These are phyloP conservation scores for Aspergillus aculeatinus DNA, from an alignment of 2,329 filamentous ascomycete genomes.

Conservation along the genomic window DNA sequence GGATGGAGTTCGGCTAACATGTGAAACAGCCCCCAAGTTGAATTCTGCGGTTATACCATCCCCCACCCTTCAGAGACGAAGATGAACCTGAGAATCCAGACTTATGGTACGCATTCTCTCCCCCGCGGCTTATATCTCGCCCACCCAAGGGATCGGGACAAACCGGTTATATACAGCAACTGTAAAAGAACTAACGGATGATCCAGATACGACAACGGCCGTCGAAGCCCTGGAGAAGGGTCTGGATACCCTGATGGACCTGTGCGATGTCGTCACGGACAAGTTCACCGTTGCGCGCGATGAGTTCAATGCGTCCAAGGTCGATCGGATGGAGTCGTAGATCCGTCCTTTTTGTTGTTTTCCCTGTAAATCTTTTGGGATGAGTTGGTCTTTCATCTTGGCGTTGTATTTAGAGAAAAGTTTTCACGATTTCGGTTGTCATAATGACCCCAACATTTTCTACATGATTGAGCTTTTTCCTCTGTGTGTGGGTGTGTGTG, in stretches of 20 bases:
- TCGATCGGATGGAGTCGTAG: slow-evolving; percentile 36
- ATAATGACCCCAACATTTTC: too few species aligned
- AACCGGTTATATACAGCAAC: neutral
- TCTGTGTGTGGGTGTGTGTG: neutral
- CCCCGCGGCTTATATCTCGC: too few species aligned
- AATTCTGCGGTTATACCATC: slow-evolving; percentile 98
- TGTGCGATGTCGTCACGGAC: slow-evolving; percentile 91
- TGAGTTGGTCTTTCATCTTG: slow-evolving; percentile 12
- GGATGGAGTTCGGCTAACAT: slow-evolving; percentile 6
- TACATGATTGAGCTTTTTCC: neutral
- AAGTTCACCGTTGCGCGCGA: slow-evolving; percentile 74
- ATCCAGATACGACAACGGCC: slow-evolving; percentile 73
- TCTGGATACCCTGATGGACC: slow-evolving; percentile 79
- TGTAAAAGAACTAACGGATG: neutral
- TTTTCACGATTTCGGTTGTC: neutral
- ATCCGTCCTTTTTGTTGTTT: slow-evolving; percentile 3
- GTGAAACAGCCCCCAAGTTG: slow-evolving; percentile 70
- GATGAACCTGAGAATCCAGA: slow-evolving; percentile 98
- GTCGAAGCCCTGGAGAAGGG: slow-evolving; percentile 88
- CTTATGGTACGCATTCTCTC: slow-evolving; percentile 67
- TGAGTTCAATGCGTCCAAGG: slow-evolving; percentile 51
- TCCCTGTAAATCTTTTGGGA: slow-evolving; percentile 3
- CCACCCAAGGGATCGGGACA: too few species aligned
- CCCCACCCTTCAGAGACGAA: slow-evolving; percentile 93
- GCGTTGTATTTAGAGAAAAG: slow-evolving; percentile 24